Evolutionary conservation across 805 yeast genomes (phyloP), one percentile per base, ranked within the genome.

Genomic region (Jamesozyma rosinii): DNA sequence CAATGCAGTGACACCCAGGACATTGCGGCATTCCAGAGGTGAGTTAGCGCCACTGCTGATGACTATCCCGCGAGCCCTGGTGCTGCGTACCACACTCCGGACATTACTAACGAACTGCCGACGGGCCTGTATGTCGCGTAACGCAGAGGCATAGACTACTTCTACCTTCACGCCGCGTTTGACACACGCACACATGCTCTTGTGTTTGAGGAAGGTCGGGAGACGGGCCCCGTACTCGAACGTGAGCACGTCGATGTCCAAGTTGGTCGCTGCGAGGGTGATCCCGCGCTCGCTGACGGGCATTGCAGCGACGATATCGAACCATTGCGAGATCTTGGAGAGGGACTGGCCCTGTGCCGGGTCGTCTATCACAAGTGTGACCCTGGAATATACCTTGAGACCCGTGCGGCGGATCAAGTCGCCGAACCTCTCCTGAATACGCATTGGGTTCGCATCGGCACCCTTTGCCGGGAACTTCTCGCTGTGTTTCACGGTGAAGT

Each of bases 101-200:
- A 80, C 75, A 58, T 87, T 89, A 29, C 79, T 71, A 33, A 89
- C 78, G 48, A 83, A 77, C 42, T 76, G 76, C 34, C 80, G 71
- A 48, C 90, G 70, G 17, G 70, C 59, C 29, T 69, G 64, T 17
- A 70, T 58, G 27, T 58, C 57, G 37, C 59, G 48, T 31, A 83
- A 62, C 35, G 79, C 69, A 27, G 76, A 68, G 6, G 74, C 59
- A 63, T 90, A 90, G 37, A 77, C 72, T 8, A 92, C 72, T 58
- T 92, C 98, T 49, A 92, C 75, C 50, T 78, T 77, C 21, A 87
- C 74, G 2, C 97, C 97, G 40, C 87, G 75, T 17, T 81, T 81
- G 3, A 85, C 70, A 1, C 95, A 96, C 35, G 87, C 78, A 35
- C 95, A 83, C 8, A 87, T 71, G 1, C 86, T 77, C 53, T 88